Evolutionary conservation across 768 basidiomycete genomes (phyloP), one percentile per base, ranked within the genome.

Genomic region (Rhodotorula taiwanensis): DNA sequence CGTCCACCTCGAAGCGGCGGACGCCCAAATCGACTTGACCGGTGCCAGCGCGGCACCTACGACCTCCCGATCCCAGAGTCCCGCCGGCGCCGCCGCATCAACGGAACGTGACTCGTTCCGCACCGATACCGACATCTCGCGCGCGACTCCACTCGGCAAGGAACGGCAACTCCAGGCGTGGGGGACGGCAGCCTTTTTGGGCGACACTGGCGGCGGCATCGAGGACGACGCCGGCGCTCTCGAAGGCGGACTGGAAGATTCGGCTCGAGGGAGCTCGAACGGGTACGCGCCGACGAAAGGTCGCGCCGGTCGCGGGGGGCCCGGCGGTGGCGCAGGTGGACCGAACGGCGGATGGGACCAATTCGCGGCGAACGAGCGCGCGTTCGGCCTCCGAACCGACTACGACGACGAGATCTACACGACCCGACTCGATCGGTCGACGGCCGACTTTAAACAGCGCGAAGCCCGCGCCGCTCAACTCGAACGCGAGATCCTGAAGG

Each of bases 371-470:
- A 99, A 98, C 76, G 94, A 98, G 77, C 81, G 87, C 71, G 80
- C 89, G 58, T 98, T 95, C 73, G 95, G 95, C 28, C 84, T 94
- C 66, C 90, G 81, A 72, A 90, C 91, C 14, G 83, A 83, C 70
- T 99, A 89, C 76, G 86, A 94, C 72, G 95, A 99, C 78, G 88
- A 94, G 60, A 74, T 85, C 39, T 99, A 99, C 76, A 98, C 95
- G 16, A 98, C 94, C 23, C 90, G 84, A 77, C 80, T 99, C 49
- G 89, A 98, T 74, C 83, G 88, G 67, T 82, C 78, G 57, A 86
- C 83, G 11, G 82, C 86, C 27, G 92, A 93, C 76, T 99, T 81
- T 76, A 88, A 86, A 77, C 88, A 91, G 77, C 82, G 84, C 64
- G 93, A 97, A 76, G 82, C 84, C 66, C 84, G 86, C 75, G 95